A percentile compares a stretch with the other conserved stretches of the same genome.
Conservation (phyloP, 164 flowering plant genomes). For the Piper longum region DNA sequence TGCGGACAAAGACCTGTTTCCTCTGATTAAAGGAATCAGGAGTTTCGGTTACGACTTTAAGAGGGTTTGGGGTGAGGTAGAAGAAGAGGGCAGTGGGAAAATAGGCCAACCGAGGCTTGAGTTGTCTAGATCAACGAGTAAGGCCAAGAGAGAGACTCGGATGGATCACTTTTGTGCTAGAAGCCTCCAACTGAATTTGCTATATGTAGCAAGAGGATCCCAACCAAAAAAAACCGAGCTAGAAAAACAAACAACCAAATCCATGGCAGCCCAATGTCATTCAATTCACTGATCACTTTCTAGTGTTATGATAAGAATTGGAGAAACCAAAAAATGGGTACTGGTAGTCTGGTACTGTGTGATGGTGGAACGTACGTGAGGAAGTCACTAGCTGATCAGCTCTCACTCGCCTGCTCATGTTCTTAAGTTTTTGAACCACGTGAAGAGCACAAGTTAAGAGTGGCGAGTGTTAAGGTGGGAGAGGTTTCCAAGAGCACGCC, state of each 20-base stretch:
- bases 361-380: too few species aligned
- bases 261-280: too few species aligned
- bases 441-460: constrained; percentile 31
- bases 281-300: too few species aligned
- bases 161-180: neutral
- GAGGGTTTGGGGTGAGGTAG: neutral
- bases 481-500: constrained; percentile 74
- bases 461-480: constrained; percentile 9
- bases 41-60: neutral
- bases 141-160: neutral
- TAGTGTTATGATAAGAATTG: too few species aligned
- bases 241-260: neutral
- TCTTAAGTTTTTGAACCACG: constrained; percentile 20
- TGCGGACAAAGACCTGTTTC: neutral
- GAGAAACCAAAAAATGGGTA: too few species aligned
- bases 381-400: too few species aligned
- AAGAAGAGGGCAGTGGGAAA: too few species aligned
- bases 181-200: constrained; percentile 8
- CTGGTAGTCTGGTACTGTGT: too few species aligned
- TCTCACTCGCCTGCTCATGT: too few species aligned
- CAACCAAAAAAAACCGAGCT: constrained; percentile 6
- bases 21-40: neutral
- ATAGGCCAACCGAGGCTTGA: too few species aligned
- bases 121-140: neutral
- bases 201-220: constrained; percentile 12